These are phyloP conservation scores for Sherardia arvensis DNA, from an alignment of 257 asterid genomes.

Conservation along the genomic window DNA sequence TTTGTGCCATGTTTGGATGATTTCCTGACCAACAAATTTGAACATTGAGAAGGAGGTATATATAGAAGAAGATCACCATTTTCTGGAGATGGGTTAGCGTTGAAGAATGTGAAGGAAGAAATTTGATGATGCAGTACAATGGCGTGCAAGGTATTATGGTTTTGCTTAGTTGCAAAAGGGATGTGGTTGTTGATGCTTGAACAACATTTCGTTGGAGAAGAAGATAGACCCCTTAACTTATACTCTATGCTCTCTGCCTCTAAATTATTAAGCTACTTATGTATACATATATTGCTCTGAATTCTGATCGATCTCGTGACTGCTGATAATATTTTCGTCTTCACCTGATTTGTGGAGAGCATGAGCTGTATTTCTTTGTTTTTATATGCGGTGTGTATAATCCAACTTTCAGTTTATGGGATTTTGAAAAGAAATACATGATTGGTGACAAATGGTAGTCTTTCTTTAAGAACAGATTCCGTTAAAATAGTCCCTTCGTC, in stretches of 20 bases:
- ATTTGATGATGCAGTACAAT: no score
- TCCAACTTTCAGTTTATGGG: not conserved
- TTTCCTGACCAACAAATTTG: not conserved
- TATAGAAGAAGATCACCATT: not conserved
- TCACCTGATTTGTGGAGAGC: not conserved
- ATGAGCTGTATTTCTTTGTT: not conserved
- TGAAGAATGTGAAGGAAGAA: not conserved
- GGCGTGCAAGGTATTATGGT: not conserved
- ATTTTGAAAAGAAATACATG: not conserved
- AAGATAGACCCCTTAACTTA: not conserved
- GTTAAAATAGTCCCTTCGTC: no score
- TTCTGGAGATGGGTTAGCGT: not conserved
- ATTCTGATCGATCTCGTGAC: no score
- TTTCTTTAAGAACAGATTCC: not conserved
- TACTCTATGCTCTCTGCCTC: not conserved
- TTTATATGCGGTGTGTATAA: not conserved
- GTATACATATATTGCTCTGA: not conserved
- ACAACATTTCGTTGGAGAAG: not conserved
- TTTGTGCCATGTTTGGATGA: not conserved
- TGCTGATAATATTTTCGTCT: not conserved
- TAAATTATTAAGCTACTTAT: no score
- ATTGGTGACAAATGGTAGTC: not conserved
- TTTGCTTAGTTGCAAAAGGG: not conserved
- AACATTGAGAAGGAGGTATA: not conserved
- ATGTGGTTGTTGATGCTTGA: not conserved